Evolutionary conservation across 2,329 filamentous ascomycete genomes (phyloP), one percentile per base, ranked within the genome.

Genomic region (Aspergillus persii): DNA sequence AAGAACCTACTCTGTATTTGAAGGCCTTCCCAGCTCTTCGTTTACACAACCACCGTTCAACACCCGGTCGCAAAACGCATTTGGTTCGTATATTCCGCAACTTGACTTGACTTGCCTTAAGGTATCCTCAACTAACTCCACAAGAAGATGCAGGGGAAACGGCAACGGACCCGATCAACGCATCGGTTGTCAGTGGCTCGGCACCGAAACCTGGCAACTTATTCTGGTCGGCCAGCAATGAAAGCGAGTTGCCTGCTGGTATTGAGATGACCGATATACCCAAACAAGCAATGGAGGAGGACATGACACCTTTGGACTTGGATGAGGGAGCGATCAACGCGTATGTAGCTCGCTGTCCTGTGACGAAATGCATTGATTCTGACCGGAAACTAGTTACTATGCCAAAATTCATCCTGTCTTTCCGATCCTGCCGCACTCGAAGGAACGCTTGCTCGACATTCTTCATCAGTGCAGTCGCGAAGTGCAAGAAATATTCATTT

Each of bases 1-100:
- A 68, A 74, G 82, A 60, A 79, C 78, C 3, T 80, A 78, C 67
- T 83, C 80, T 3, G 76, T 81, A 53, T 80, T 80, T 30, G 77
- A 79, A 57, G 79, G 80, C 12, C 72, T 80, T 33, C 74, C 72
- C 8, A 75, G 72, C 50, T 72, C 74, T 18, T 71, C 75, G 3
- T 80, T 80, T 60, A 69, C 78, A 41, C 72, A 77, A 48, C 69
- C 74, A 9, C 68, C 69, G 2, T 76, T 78, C 60, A 72, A 73
- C 49, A 61, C 70, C 26, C 74, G 68, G 18, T 69, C 73, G 11
- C 72, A 74, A 31, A 71, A 71, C 59, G 69, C 72, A 27, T 74
- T 76, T 46, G 74, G 74, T 69, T 65, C 64, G 62, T 66, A 54
- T 23, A 33, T 6, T 54, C 26, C 36, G 44, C 36, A 2, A 6